Conservation (phyloP, 345 rosid species). For the Sonneratia caseolaris region DNA sequence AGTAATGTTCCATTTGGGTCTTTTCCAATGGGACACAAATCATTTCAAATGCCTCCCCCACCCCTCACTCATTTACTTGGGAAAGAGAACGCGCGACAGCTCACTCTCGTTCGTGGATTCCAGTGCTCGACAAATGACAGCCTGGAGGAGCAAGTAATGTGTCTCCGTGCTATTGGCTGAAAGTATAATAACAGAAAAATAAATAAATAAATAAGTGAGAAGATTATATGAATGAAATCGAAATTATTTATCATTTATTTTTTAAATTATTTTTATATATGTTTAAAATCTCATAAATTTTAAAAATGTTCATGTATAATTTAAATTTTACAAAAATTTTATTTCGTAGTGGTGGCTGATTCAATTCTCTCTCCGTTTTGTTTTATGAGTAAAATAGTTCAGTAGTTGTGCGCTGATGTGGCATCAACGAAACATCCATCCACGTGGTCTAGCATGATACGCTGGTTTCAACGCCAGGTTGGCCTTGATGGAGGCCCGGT, state of each 20-base stretch:
- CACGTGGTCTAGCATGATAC: constrained; percentile 5
- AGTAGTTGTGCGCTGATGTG: neutral
- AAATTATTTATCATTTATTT: too few species aligned
- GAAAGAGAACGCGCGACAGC: neutral
- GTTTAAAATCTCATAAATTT: neutral
- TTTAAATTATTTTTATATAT: neutral
- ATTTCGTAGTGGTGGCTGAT: too few species aligned
- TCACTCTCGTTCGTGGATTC: too few species aligned
- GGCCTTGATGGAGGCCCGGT: neutral
- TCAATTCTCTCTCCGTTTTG: too few species aligned
- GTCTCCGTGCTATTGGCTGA: neutral
- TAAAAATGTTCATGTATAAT: too few species aligned
- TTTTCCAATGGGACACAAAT: neutral
- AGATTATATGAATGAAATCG: neutral
- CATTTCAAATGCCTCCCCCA: too few species aligned
- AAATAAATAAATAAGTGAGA: neutral
- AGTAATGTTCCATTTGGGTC: neutral
- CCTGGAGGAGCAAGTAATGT: constrained; percentile 5
- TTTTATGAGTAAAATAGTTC: too few species aligned
- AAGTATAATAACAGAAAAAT: too few species aligned
- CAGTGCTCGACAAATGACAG: neutral
- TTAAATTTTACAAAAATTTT: too few species aligned
- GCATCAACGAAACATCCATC: neutral
- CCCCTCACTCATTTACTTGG: too few species aligned
- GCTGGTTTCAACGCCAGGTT: constrained; percentile 1